phyloP scores from a whole-genome alignment of 2,329 filamentous ascomycete species.

The Mycosphaerella arachidis region DNA sequence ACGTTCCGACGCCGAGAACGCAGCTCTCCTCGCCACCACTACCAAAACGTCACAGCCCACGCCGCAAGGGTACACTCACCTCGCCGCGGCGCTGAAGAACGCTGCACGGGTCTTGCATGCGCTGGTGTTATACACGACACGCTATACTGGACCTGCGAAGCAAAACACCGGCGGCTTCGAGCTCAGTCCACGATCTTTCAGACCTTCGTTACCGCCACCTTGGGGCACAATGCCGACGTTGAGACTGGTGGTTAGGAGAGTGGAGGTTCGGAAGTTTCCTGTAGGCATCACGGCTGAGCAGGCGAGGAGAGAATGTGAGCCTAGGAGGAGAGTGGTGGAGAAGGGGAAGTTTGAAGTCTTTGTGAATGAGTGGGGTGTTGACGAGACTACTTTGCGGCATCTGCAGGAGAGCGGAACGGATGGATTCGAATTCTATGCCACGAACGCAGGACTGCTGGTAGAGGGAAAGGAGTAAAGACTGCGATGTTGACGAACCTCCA shows the following conservation, averaged over 20 bases:
- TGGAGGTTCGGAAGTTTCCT: conserved; percentile 35
- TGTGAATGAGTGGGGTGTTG: conserved; percentile 28
- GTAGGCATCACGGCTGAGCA: conserved; percentile 37
- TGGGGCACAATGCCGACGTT: conserved; percentile 30
- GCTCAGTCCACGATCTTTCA: conserved; percentile 13
- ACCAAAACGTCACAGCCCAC: neutral
- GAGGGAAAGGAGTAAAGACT: no score
- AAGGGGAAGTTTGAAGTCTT: conserved; percentile 34
- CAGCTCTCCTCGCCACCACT: conserved; percentile 13
- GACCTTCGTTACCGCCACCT: conserved; percentile 27
- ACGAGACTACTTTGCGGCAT: conserved; percentile 19
- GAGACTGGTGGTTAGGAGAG: conserved; percentile 33
- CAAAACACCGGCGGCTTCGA: conserved; percentile 3
- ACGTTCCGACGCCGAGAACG: conserved; percentile 38
- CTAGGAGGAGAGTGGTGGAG: conserved; percentile 36
- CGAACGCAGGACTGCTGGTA: no score
- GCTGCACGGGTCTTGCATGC: conserved; percentile 20
- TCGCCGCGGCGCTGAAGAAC: conserved; percentile 21
- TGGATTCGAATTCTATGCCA: conserved; percentile 22
- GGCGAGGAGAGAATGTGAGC: conserved; percentile 33
- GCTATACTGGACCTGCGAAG: conserved; percentile 12
- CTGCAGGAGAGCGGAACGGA: conserved; percentile 14
- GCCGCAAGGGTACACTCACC: conserved; percentile 14
- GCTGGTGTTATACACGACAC: conserved; percentile 26
- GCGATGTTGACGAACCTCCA: no score